phyloP scores from a whole-genome alignment of 2,329 filamentous ascomycete genomes.

The Exophiala phaeomuriformis region DNA sequence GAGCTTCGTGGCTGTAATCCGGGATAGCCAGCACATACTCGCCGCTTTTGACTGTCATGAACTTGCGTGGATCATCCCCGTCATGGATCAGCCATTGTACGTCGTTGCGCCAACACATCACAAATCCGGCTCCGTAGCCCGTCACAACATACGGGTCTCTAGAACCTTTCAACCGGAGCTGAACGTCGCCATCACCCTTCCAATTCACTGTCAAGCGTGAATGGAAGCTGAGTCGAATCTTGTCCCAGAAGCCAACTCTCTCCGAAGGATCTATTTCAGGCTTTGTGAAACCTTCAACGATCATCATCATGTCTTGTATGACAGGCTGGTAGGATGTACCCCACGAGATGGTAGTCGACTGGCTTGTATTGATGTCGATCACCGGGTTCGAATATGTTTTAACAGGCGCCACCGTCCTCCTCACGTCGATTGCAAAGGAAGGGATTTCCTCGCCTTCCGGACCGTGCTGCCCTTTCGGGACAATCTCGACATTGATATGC shows the following conservation, averaged over 20 bases:
- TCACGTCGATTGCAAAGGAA: conserved; percentile 76
- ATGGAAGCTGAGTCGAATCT: conserved; percentile 89
- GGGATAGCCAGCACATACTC: conserved; percentile 93
- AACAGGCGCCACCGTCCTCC: conserved; percentile 84
- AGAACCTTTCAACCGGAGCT: conserved; percentile 81
- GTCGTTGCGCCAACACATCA: conserved; percentile 98
- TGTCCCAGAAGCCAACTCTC: conserved; percentile 95
- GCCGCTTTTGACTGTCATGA: conserved; percentile 92
- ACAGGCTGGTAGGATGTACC: conserved; percentile 95
- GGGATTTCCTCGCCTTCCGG: conserved; percentile 51
- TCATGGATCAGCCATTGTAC: conserved; percentile 80
- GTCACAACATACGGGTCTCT: conserved; percentile 91
- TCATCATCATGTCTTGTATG: conserved; percentile 99
- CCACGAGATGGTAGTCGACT: conserved; percentile 93
- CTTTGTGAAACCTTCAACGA: conserved; percentile 94
- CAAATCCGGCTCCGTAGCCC: conserved; percentile 84
- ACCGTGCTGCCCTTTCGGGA: conserved; percentile 58
- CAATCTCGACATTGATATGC: conserved; percentile 72
- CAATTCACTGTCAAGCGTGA: conserved; percentile 82
- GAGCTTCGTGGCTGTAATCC: conserved; percentile 82
- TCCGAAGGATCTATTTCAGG: conserved; percentile 90
- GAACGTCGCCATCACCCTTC: conserved; percentile 93
- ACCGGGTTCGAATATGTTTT: conserved; percentile 93
- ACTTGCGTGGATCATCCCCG: conserved; percentile 78
- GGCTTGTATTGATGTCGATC: conserved; percentile 85